Evolutionary conservation across 352 stramenopile species (phyloP).

Genomic region (Hyaloperonospora arabidopsidis): DNA sequence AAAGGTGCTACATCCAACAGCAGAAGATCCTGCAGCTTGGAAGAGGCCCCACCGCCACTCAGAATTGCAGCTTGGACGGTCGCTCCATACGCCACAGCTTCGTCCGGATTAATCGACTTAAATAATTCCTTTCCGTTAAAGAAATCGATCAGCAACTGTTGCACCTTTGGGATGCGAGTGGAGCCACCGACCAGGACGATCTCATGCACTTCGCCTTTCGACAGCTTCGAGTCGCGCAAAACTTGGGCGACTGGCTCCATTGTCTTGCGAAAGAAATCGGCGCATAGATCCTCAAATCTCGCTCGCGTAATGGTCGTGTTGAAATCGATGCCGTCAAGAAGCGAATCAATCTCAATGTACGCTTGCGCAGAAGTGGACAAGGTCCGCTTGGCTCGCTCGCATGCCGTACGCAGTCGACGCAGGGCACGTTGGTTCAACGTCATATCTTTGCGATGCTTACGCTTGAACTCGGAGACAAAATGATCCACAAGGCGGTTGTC

Average conservation of each 20-base stretch:
- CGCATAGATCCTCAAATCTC: slow-evolving; percentile 87
- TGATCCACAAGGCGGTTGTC: slow-evolving; percentile 91
- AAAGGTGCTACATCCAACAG: slow-evolving; percentile 85
- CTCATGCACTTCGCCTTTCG: slow-evolving; percentile 78
- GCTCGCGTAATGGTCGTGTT: slow-evolving; percentile 89
- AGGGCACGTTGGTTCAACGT: slow-evolving; percentile 82
- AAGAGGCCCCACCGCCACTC: slow-evolving; percentile 54
- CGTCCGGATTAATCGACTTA: slow-evolving; percentile 78
- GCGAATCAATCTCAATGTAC: slow-evolving; percentile 92
- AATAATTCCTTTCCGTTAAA: slow-evolving; percentile 69
- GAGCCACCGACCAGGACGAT: slow-evolving; percentile 78
- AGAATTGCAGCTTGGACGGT: slow-evolving; percentile 63
- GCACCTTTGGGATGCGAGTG: slow-evolving; percentile 67
- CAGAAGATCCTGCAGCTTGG: slow-evolving; percentile 83
- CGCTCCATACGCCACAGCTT: slow-evolving; percentile 76
- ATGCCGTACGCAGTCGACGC: slow-evolving; percentile 87
- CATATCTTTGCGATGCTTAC: slow-evolving; percentile 86
- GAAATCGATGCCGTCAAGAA: slow-evolving; percentile 91
- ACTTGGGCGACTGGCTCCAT: slow-evolving; percentile 87
- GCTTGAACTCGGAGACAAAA: slow-evolving; percentile 91
- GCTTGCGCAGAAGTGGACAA: slow-evolving; percentile 89
- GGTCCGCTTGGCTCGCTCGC: slow-evolving; percentile 91
- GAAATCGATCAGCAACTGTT: slow-evolving; percentile 52
- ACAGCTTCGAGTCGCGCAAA: slow-evolving; percentile 83
- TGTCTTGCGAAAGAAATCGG: slow-evolving; percentile 88